These are phyloP conservation scores for Beauveria scarabaeidicola DNA, from an alignment of 2,329 filamentous ascomycete genomes.

Conservation along the genomic window DNA sequence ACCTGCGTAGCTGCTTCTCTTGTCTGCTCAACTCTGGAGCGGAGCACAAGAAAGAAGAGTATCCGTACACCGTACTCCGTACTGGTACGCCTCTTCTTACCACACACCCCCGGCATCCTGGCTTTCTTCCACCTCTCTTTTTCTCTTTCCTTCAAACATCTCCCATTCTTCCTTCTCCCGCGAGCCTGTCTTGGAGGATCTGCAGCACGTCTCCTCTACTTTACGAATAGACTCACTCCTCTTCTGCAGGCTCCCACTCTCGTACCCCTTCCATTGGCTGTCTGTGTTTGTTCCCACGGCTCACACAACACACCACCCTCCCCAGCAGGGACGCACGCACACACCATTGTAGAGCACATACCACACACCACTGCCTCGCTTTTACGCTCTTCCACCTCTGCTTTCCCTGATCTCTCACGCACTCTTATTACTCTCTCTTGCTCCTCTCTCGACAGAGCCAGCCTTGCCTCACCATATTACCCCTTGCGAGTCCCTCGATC, in stretches of 20 bases:
- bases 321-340: neutral
- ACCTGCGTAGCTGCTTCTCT: neutral
- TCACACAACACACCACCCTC: neutral
- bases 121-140: neutral
- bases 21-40: too few relatives aligned
- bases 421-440: constrained; percentile 9
- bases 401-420: constrained; percentile 10
- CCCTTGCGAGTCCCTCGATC: neutral
- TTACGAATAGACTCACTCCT: neutral
- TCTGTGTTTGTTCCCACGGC: constrained; percentile 3
- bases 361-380: neutral
- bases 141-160: neutral
- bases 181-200: neutral
- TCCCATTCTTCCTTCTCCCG: neutral
- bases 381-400: constrained; percentile 10
- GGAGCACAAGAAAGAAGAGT: too few relatives aligned
- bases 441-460: constrained; percentile 7
- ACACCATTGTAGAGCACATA: neutral
- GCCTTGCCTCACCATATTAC: constrained; percentile 1
- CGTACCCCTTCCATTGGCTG: neutral
- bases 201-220: neutral
- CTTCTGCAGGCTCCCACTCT: constrained; percentile 1
- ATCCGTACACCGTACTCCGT: too few relatives aligned
- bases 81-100: neutral
- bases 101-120: neutral